Conservation (phyloP, 805 yeast genomes). For the Monosporozyma servazzii region DNA sequence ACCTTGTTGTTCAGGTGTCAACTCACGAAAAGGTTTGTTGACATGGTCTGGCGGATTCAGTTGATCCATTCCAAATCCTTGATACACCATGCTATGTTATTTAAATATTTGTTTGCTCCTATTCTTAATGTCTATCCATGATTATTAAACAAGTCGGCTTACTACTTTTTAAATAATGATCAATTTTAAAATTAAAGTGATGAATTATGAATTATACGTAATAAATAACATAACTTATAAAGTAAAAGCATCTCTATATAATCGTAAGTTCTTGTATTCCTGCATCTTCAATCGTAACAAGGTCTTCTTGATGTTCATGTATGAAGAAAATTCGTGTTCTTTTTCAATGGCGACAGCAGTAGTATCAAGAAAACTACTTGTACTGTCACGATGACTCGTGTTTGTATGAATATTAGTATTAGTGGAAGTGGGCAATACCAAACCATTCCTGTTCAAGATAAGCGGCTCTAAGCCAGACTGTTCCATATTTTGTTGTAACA, state of each 20-base stretch:
- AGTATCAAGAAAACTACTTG: neutral
- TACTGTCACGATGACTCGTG: neutral
- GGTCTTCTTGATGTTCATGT: conserved; percentile 11
- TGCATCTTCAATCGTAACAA: conserved; percentile 14
- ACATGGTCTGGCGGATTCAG: conserved; percentile 32
- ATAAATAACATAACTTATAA: conserved; percentile 4
- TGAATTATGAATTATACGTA: neutral
- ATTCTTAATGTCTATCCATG: neutral
- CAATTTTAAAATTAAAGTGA: neutral
- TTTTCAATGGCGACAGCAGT: conserved; percentile 8
- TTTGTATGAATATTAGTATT: neutral
- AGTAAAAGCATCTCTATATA: conserved; percentile 23
- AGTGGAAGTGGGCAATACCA: neutral
- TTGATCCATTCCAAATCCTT: conserved; percentile 36
- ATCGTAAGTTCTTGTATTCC: conserved; percentile 20
- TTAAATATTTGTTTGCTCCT: neutral
- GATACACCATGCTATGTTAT: conserved; percentile 28
- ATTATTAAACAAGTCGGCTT: neutral
- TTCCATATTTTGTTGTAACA: neutral
- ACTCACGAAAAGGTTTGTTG: conserved; percentile 48
- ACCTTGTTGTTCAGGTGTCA: conserved; percentile 90
- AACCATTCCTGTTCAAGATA: neutral
- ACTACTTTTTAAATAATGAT: neutral
- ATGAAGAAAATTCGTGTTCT: conserved; percentile 12
- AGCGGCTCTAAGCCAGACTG: neutral